Conservation (phyloP, 2,329 filamentous ascomycete species). For the Penicillium concentricum region DNA sequence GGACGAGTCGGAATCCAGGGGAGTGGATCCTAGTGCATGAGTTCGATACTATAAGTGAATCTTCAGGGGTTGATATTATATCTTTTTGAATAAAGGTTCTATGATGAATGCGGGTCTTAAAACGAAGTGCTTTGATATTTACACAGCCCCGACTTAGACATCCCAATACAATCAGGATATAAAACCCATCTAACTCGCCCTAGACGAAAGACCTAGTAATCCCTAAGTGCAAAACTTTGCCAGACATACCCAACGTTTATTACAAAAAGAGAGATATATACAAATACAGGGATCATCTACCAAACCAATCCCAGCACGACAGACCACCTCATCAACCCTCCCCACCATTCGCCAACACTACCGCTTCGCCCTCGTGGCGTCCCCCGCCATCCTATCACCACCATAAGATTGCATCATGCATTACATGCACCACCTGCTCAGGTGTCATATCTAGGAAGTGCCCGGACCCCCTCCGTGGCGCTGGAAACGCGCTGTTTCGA, state of each 20-base stretch:
- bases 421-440: not conserved
- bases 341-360: not conserved
- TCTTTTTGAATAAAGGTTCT: too few relatives aligned
- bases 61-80: not conserved
- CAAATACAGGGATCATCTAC: not conserved
- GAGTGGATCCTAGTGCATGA: not conserved
- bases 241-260: too few relatives aligned
- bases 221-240: not conserved
- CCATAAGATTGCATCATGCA: not conserved
- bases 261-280: too few relatives aligned
- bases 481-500: not conserved
- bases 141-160: too few relatives aligned
- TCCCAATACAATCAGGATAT: not conserved
- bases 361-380: not conserved
- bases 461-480: not conserved
- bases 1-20: not conserved
- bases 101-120: not conserved
- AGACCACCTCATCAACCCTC: not conserved
- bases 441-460: not conserved
- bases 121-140: too few relatives aligned
- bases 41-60: not conserved
- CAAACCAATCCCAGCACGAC: not conserved
- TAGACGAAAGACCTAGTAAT: not conserved
- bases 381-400: not conserved
- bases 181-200: too few relatives aligned